These are phyloP conservation scores for Picochlorum sp. DNA, from an alignment of 139 green algal species.

Conservation along the genomic window DNA sequence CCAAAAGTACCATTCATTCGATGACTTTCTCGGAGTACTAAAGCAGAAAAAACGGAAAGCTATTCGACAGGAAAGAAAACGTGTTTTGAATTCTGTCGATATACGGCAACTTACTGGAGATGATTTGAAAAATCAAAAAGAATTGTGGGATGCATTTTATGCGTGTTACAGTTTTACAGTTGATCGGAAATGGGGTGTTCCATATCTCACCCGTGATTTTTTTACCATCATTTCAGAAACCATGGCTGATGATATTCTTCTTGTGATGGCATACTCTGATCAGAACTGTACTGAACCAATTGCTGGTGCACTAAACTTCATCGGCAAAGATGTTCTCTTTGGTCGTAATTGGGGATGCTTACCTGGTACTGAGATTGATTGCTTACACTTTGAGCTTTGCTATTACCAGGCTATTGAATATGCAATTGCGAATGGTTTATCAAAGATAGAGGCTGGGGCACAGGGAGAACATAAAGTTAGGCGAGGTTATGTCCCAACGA, in stretches of 20 bases:
- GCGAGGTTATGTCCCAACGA: slow-evolving; percentile 73
- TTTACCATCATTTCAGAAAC: slow-evolving; percentile 60
- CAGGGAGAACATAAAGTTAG: slow-evolving; percentile 92
- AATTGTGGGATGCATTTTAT: slow-evolving; percentile 85
- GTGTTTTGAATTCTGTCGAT: slow-evolving; percentile 28
- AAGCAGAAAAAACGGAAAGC: slow-evolving; percentile 78
- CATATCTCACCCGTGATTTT: slow-evolving; percentile 84
- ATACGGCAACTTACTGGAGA: slow-evolving; percentile 47
- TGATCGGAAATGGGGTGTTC: slow-evolving; percentile 66
- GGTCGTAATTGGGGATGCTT: slow-evolving; percentile 83
- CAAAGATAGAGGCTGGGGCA: slow-evolving; percentile 78
- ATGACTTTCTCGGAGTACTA: slow-evolving; percentile 20
- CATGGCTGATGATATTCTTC: slow-evolving; percentile 60
- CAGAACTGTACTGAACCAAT: slow-evolving; percentile 24
- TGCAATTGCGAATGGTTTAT: slow-evolving; percentile 19
- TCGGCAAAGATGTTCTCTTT: slow-evolving; percentile 71
- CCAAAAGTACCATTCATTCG: not conserved
- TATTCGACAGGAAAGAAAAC: slow-evolving; percentile 86
- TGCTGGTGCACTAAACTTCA: slow-evolving; percentile 79
- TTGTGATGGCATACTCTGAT: slow-evolving; percentile 64
- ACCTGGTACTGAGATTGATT: slow-evolving; percentile 29
- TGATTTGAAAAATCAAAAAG: slow-evolving; percentile 23
- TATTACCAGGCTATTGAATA: slow-evolving; percentile 71
- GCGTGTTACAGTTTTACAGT: slow-evolving; percentile 62
- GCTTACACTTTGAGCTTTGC: slow-evolving; percentile 90